phyloP scores from a whole-genome alignment of 805 yeast genomes.

The Jamesozyma lodderae region DNA sequence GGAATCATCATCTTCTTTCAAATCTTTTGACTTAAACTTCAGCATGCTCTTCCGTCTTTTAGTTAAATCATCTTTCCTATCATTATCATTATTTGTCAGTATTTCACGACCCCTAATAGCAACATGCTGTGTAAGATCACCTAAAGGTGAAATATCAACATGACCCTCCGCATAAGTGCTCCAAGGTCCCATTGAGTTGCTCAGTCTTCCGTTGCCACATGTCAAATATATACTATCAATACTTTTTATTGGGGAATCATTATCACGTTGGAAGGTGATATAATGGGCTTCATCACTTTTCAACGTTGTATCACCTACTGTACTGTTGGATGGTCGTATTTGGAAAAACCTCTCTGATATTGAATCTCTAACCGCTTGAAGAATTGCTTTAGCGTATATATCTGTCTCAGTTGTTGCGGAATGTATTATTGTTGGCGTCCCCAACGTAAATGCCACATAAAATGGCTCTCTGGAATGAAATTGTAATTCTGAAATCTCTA shows the following conservation, averaged over 20 bases:
- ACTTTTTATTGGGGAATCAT: conserved; percentile 35
- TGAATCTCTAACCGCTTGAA: conserved; percentile 42
- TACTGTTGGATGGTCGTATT: conserved; percentile 23
- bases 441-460: conserved; percentile 57
- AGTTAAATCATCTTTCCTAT: conserved; percentile 6
- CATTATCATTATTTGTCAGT: not conserved
- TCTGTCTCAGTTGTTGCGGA: conserved; percentile 35
- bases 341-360: not conserved
- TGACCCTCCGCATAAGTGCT: conserved; percentile 58
- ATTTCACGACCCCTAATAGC: conserved; percentile 23
- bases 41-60: conserved; percentile 40
- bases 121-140: conserved; percentile 35
- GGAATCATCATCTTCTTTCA: not conserved
- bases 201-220: conserved; percentile 54
- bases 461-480: conserved; percentile 43
- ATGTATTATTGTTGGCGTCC: conserved; percentile 60
- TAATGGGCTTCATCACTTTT: not conserved
- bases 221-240: conserved; percentile 48
- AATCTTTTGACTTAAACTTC: conserved; percentile 38
- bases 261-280: conserved; percentile 25
- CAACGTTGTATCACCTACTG: too few relatives aligned
- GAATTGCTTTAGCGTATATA: conserved; percentile 40
- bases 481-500: conserved; percentile 33
- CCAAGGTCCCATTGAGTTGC: conserved; percentile 64
- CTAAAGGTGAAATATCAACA: conserved; percentile 58